Percentiles rank a stretch among this genome's conserved stretches.
phyloP scores from a whole-genome alignment of 257 asterid species.

The Nicotiana paniculata region DNA sequence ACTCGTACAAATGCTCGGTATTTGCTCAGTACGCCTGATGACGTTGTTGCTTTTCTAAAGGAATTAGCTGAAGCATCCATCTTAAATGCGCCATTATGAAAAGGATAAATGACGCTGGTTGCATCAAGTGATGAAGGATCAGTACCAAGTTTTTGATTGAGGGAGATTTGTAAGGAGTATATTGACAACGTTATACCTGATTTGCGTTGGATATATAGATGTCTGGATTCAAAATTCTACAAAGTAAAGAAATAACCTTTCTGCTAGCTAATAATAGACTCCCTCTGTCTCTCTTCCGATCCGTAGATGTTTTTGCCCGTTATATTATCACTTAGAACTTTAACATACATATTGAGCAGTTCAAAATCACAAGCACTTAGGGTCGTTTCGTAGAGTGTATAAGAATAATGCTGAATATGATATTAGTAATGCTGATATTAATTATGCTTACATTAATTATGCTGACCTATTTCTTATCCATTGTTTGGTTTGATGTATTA shows the following conservation, averaged over 20 bases:
- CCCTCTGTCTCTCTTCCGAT: not conserved
- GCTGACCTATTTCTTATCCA: too few species aligned
- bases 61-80: conserved; percentile 41
- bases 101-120: not conserved
- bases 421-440: too few species aligned
- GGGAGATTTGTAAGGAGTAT: conserved; percentile 1
- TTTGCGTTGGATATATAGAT: not conserved
- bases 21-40: conserved; percentile 51
- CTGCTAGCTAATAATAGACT: not conserved
- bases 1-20: conserved; percentile 79
- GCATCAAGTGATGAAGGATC: conserved; percentile 1
- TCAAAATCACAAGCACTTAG: too few species aligned
- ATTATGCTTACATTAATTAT: too few species aligned
- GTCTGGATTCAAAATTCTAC: not conserved
- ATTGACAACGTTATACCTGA: not conserved
- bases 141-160: not conserved
- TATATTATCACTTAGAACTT: not conserved
- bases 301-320: not conserved
- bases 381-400: too few species aligned
- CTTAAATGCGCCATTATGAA: not conserved
- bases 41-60: conserved; percentile 58
- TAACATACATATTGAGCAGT: not conserved
- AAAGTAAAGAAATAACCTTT: not conserved
- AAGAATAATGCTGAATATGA: too few species aligned
- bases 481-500: too few species aligned